Base-by-base conservation (phyloP, 2,329 filamentous ascomycete species). In the Microdochium trichocladiopsis region DNA sequence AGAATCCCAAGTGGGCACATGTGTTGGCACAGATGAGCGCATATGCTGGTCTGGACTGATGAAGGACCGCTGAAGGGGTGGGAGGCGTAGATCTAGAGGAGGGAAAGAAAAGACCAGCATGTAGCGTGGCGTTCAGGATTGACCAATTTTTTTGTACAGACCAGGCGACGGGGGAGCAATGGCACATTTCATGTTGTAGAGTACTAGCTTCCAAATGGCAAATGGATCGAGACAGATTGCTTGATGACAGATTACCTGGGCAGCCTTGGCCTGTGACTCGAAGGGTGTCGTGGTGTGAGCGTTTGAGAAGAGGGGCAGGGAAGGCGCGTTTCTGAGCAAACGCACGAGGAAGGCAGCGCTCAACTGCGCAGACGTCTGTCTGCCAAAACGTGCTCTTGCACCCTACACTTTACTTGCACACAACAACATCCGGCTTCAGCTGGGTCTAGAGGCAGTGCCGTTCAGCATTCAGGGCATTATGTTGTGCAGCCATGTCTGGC, bases 11-110 rank as follows among this genome's bases (percentile, higher is more conserved):
- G 59, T 82, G 80, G 74, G 73, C 83, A 49, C 81, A 80, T 57
- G 75, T 91, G 59, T 69, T 92, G 55, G 82, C 82, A 61, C 82
- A 90, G 60, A 67, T 92, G 54, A 83, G 86, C 62, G 77, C 80
- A 49, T 87, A 83, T 69, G 80, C 80, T 47, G 75, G 41, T 8
- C 41, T 45, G 41, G 41, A 45, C 22, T 10, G 21, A 23, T 45
- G 18, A 45, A 21, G 6, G 41, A 16, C 14, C 5, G 14, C 33
- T 37, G 33, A 4, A 4, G 33, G 14, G 14, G 6, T 16, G 12
- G 5, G 41, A 18, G 18, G 6, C 18, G 41, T 9, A 5, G 12
- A 23, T 45, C 16, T 5, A 37, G 33, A 37, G 6, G 21, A 8
- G 18, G 9, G 41, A 6, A 22, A 23, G 18, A 22, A 45, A 8